Conservation (phyloP, 345 rosid genomes). For the Abelmoschus esculentus region DNA sequence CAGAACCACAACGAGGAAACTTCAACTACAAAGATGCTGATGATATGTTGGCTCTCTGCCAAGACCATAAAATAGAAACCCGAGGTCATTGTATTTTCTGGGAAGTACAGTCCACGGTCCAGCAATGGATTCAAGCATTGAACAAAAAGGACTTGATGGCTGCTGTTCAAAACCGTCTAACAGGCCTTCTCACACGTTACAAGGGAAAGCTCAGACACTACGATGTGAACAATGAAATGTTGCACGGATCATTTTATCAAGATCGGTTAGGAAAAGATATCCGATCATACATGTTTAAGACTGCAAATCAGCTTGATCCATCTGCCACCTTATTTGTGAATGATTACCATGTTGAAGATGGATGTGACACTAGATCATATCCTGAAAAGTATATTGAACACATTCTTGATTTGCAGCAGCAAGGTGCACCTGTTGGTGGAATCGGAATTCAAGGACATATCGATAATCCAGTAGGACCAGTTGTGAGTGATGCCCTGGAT, state of each 20-base stretch:
- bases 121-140: conserved; percentile 67
- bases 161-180: conserved; percentile 66
- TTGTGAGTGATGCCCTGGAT: conserved; percentile 68
- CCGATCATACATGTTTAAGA: conserved; percentile 67
- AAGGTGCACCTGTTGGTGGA: conserved; percentile 83
- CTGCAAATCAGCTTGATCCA: conserved; percentile 60
- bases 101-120: conserved; percentile 80
- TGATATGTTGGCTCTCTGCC: conserved; percentile 72
- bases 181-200: conserved; percentile 69
- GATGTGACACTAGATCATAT: conserved; percentile 60
- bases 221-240: conserved; percentile 95
- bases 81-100: conserved; percentile 98
- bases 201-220: conserved; percentile 85
- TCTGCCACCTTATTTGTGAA: conserved; percentile 66
- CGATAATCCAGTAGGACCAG: conserved; percentile 66
- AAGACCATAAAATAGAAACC: conserved; percentile 42
- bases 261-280: conserved; percentile 55
- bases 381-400: conserved; percentile 71
- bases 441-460: conserved; percentile 93
- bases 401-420: conserved; percentile 55
- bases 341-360: conserved; percentile 89
- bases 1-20: conserved; percentile 73
- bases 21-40: conserved; percentile 81
- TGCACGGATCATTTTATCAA: conserved; percentile 82
- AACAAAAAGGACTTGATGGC: conserved; percentile 39